Conservation (phyloP, 257 asterid genomes). For the Galeopsis tetrahit region DNA sequence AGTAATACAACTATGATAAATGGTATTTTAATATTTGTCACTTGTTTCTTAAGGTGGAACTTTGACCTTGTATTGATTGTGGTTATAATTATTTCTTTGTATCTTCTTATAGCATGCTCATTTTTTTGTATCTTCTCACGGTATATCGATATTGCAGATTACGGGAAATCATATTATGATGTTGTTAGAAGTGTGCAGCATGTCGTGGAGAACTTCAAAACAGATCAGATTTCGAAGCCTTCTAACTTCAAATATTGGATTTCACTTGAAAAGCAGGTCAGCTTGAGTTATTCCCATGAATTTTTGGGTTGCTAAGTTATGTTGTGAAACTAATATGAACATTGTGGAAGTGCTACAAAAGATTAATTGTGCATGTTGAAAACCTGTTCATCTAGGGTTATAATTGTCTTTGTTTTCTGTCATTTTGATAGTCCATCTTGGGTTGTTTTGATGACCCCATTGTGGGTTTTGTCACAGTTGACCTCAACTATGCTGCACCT, state of each 20-base stretch:
- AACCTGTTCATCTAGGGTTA: slow-evolving; percentile 17
- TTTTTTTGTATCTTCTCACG: slow-evolving; percentile 22
- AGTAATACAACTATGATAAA: slow-evolving; percentile 10
- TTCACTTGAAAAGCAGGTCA: slow-evolving; percentile 95
- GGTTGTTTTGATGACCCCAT: not conserved
- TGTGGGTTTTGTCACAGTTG: slow-evolving; percentile 53
- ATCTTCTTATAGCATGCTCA: slow-evolving; percentile 17
- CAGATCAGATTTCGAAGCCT: slow-evolving; percentile 74
- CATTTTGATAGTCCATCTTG: slow-evolving; percentile 14
- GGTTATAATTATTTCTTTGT: slow-evolving; percentile 23
- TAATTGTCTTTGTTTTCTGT: not conserved
- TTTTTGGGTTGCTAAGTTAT: slow-evolving; percentile 21
- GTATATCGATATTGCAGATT: slow-evolving; percentile 60
- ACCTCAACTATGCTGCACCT: slow-evolving; percentile 91
- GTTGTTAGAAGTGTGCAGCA: slow-evolving; percentile 79
- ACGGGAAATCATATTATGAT: slow-evolving; percentile 76
- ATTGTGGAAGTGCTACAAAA: not conserved
- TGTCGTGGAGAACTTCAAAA: slow-evolving; percentile 73
- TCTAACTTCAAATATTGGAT: slow-evolving; percentile 82
- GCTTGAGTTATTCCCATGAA: slow-evolving; percentile 32
- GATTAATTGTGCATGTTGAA: slow-evolving; percentile 10
- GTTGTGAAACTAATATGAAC: slow-evolving; percentile 13
- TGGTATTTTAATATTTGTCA: slow-evolving; percentile 12
- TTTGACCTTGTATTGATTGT: slow-evolving; percentile 27
- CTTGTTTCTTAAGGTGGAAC: slow-evolving; percentile 8